These are phyloP conservation scores for Candida easanensis DNA, from an alignment of 805 yeast genomes.

Conservation along the genomic window DNA sequence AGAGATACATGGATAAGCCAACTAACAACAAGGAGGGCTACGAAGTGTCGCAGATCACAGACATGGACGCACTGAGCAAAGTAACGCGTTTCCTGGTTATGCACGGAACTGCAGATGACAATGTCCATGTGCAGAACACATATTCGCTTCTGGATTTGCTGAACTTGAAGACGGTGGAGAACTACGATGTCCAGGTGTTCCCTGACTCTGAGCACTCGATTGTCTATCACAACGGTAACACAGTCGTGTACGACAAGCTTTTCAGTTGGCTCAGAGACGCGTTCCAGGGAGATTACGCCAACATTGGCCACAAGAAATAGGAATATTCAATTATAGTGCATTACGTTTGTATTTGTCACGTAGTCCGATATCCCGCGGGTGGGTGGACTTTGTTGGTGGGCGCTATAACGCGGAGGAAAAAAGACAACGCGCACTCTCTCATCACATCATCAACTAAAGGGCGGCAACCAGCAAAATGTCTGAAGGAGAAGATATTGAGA, in stretches of 20 bases:
- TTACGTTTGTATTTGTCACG: too few relatives aligned
- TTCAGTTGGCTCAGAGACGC: constrained; percentile 64
- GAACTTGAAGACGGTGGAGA: constrained; percentile 68
- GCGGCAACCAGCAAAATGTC: neutral
- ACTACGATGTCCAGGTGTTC: constrained; percentile 75
- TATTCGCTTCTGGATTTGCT: constrained; percentile 72
- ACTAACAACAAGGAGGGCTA: constrained; percentile 66
- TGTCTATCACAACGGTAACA: constrained; percentile 66
- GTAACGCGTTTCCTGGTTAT: constrained; percentile 73
- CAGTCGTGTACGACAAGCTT: constrained; percentile 65
- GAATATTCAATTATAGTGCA: too few relatives aligned
- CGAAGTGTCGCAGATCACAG: constrained; percentile 49
- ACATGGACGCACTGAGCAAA: constrained; percentile 52
- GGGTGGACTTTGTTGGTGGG: too few relatives aligned
- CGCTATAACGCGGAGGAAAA: too few relatives aligned
- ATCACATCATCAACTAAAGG: too few relatives aligned
- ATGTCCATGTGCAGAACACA: constrained; percentile 92
- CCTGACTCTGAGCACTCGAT: constrained; percentile 82
- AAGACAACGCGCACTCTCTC: too few relatives aligned
- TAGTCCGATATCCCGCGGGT: too few relatives aligned
- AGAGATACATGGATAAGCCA: constrained; percentile 89
- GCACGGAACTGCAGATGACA: constrained; percentile 98
- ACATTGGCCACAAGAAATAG: constrained; percentile 11
- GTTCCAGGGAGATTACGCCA: constrained; percentile 46
- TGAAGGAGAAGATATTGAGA: constrained; percentile 5